phyloP scores from a whole-genome alignment of 2,329 filamentous ascomycete genomes.

The Zarea fungicola region DNA sequence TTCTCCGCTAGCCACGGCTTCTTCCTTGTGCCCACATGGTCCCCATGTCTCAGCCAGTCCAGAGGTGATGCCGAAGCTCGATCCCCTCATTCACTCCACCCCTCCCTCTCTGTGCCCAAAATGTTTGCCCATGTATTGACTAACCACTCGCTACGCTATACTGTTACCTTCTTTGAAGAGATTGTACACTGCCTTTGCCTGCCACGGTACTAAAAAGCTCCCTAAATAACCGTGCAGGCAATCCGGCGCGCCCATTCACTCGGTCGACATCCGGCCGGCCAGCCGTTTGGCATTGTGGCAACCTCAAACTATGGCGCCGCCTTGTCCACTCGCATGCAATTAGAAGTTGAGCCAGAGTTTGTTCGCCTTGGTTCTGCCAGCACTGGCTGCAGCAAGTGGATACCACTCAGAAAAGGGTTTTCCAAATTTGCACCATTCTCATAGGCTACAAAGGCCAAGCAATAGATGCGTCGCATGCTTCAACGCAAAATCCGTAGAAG shows the following conservation, averaged over 20 bases:
- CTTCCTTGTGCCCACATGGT: slow-evolving; percentile 2
- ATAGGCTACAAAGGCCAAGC: neutral
- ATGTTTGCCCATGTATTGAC: neutral
- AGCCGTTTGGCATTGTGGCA: no score
- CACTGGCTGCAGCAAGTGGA: neutral
- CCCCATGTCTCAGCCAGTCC: slow-evolving; percentile 4
- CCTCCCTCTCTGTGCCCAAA: neutral
- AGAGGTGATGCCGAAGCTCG: neutral
- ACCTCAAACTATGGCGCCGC: no score
- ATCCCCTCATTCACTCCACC: neutral
- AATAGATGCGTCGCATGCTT: slow-evolving; percentile 5
- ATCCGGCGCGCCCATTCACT: no score
- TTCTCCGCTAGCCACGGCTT: neutral
- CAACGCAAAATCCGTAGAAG: neutral
- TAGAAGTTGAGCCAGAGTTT: neutral
- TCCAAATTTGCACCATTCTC: neutral
- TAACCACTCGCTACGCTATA: no score
- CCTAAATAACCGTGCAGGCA: no score
- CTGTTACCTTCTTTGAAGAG: no score
- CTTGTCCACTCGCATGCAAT: no score
- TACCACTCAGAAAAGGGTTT: no score
- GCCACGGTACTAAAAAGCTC: no score
- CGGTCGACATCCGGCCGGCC: no score
- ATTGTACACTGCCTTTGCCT: no score
- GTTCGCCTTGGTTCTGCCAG: neutral